Percentiles rank a stretch among this genome's conserved stretches.
Conservation (phyloP, 2,329 filamentous ascomycete species). For the Rutstroemia sp. region DNA sequence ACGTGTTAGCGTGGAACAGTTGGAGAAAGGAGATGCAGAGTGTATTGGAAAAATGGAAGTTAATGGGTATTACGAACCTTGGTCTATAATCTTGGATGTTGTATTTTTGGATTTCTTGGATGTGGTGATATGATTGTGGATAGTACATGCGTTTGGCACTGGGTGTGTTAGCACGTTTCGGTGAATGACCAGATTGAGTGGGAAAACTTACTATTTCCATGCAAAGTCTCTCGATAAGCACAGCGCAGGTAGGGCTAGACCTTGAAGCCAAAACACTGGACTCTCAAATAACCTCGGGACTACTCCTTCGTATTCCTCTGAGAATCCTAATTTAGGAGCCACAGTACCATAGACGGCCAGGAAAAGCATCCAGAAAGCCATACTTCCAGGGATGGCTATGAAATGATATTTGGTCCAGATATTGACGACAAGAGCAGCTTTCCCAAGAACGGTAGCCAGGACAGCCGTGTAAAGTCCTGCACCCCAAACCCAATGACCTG, state of each 20-base stretch:
- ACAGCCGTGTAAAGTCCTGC: slow-evolving; percentile 89
- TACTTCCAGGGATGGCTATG: slow-evolving; percentile 87
- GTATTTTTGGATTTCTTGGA: slow-evolving; percentile 99
- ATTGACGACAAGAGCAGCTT: slow-evolving; percentile 89
- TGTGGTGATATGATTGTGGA: slow-evolving; percentile 92
- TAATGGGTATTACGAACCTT: slow-evolving; percentile 49
- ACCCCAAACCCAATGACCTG: slow-evolving; percentile 97
- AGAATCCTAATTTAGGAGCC: slow-evolving; percentile 75
- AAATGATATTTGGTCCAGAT: slow-evolving; percentile 99
- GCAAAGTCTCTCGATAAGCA: slow-evolving; percentile 84
- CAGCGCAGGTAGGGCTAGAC: slow-evolving; percentile 67
- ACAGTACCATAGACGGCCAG: slow-evolving; percentile 81
- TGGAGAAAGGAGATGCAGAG: slow-evolving; percentile 20
- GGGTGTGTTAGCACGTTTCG: slow-evolving; percentile 10
- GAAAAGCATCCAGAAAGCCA: slow-evolving; percentile 86
- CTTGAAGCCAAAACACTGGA: slow-evolving; percentile 87
- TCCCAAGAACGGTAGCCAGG: slow-evolving; percentile 88
- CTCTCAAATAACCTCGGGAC: slow-evolving; percentile 73
- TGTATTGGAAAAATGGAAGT: not conserved
- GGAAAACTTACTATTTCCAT: slow-evolving; percentile 71
- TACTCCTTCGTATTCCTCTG: slow-evolving; percentile 76
- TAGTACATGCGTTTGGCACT: slow-evolving; percentile 88
- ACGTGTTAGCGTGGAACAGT: not conserved
- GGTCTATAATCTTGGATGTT: slow-evolving; percentile 99
- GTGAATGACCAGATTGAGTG: not conserved